phyloP scores from a whole-genome alignment of 2,329 filamentous ascomycete genomes.

The Calonectria henricotiae region DNA sequence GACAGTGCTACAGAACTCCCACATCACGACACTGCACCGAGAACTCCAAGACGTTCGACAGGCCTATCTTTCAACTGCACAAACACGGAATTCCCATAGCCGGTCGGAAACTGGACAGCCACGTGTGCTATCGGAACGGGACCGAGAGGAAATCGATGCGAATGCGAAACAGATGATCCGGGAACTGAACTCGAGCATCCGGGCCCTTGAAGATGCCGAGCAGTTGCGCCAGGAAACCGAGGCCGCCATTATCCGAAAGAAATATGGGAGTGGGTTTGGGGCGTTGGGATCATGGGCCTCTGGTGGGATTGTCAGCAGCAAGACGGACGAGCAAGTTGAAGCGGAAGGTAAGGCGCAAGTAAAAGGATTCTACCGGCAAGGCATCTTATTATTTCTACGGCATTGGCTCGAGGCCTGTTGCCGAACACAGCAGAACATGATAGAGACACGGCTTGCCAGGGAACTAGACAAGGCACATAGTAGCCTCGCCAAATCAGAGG shows the following conservation, averaged over 20 bases:
- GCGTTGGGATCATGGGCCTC: conserved; percentile 79
- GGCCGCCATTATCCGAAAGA: conserved; percentile 79
- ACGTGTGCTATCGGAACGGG: conserved; percentile 80
- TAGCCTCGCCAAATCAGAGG: conserved; percentile 79
- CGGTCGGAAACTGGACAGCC: conserved; percentile 64
- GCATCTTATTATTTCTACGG: conserved; percentile 87
- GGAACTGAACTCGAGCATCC: conserved; percentile 87
- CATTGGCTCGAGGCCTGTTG: conserved; percentile 83
- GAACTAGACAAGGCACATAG: conserved; percentile 93
- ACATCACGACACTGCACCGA: conserved; percentile 84
- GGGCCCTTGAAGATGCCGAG: conserved; percentile 85
- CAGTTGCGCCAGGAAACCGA: conserved; percentile 85
- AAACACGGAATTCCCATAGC: conserved; percentile 72
- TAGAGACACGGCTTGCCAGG: conserved; percentile 88
- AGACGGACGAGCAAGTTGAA: conserved; percentile 76
- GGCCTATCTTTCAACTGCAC: conserved; percentile 89
- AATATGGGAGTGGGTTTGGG: conserved; percentile 77
- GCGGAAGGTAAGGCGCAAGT: conserved; percentile 82
- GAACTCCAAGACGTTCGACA: conserved; percentile 90
- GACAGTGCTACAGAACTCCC: conserved; percentile 76
- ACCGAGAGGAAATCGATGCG: conserved; percentile 90
- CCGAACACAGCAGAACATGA: conserved; percentile 89
- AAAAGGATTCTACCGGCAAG: conserved; percentile 82
- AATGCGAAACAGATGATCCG: conserved; percentile 89
- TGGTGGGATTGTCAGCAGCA: conserved; percentile 65